Base-by-base conservation (phyloP, 2,329 filamentous ascomycete species). In the Venturia effusa region DNA sequence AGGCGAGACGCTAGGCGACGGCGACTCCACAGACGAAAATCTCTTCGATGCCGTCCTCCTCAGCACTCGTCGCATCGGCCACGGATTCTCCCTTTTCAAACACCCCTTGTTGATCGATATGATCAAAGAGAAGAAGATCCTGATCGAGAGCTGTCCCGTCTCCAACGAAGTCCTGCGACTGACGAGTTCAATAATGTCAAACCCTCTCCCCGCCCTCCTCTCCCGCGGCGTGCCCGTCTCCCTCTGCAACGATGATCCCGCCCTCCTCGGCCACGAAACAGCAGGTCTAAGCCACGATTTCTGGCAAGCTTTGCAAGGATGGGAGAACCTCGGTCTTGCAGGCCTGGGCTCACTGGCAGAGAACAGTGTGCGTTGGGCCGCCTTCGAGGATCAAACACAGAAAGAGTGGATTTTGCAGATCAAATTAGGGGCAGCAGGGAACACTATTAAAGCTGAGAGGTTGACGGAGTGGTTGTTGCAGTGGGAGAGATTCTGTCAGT, bases 401-500 rank as follows among this genome's bases (percentile, higher is more conserved):
- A 82, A 85, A 8, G 84, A 87, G 57, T 97, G 92, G 91, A 75
- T 81, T 27, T 80, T 83, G 63, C 89, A 86, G 64, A 82, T 97
- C 67, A 87, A 84, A 65, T 85, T 88, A 67, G 92, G 90, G 0
- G 86, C 87, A 54, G 78, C 88, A 66, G 92, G 91, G 1, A 78
- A 79, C 59, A 85, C 90, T 0, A 69, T 88, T 62, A 88, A 94
- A 73, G 89, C 89, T 0, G 73, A 85, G 73, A 81, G 87, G 67
- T 75, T 97, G 74, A 85, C 85, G 73, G 82, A 92, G 74, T 97
- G 92, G 90, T 83, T 84, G 61, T 77, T 84, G 41, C 84, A 89
- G 68, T 97, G 92, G 85, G 93, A 97, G 78, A 82, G 84, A 71
- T 97, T 94, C 72, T 97, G 92, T 71, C 81, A 91, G 63, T 97